phyloP scores from a whole-genome alignment of 129 eudicot genomes.

The Artemisia annua region DNA sequence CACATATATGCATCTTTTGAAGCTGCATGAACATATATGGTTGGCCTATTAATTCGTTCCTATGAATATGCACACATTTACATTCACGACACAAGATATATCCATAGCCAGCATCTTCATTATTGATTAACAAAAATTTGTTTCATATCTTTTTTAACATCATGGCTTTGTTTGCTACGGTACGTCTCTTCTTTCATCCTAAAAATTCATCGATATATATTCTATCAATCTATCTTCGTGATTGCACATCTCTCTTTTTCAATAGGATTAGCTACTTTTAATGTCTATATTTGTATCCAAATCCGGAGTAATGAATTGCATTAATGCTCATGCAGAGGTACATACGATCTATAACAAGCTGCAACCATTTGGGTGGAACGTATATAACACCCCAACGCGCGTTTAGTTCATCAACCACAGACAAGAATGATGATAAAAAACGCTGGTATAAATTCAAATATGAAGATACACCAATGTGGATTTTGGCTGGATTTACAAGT shows the following conservation, averaged over 20 bases:
- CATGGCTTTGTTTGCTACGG: constrained; percentile 36
- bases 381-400: constrained; percentile 3
- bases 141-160: background rate
- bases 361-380: background rate
- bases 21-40: too few species aligned
- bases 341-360: constrained; percentile 7
- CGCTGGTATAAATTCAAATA: constrained; percentile 16
- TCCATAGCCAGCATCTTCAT: too few species aligned
- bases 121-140: constrained; percentile 13
- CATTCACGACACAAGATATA: too few species aligned
- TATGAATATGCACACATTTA: too few species aligned
- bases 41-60: background rate
- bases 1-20: too few species aligned
- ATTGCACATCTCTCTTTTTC: background rate
- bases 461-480: constrained; percentile 22
- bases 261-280: too few species aligned
- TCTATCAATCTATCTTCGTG: background rate
- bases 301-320: too few species aligned
- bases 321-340: constrained; percentile 21
- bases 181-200: constrained; percentile 4
- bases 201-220: background rate
- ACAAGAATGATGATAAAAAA: background rate
- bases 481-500: constrained; percentile 36
- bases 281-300: background rate
- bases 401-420: constrained; percentile 21